These are phyloP conservation scores for Ophiostoma angusticollis DNA, from an alignment of 2,329 filamentous ascomycete genomes.

Conservation along the genomic window DNA sequence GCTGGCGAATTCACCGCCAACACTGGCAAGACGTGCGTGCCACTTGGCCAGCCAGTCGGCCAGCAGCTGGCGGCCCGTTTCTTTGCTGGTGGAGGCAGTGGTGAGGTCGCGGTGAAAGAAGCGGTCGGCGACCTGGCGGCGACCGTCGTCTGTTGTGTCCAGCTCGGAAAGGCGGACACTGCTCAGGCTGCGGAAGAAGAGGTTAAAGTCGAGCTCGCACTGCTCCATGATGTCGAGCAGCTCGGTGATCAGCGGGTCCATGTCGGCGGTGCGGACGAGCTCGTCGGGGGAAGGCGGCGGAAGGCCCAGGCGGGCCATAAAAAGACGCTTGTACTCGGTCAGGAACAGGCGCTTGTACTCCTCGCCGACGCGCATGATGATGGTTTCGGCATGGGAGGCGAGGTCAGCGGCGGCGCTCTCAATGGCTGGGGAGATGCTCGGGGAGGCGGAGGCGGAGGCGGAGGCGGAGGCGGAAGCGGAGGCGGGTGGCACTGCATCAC, in stretches of 20 bases:
- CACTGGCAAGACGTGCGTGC: constrained; percentile 54
- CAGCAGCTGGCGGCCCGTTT: constrained; percentile 52
- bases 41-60: constrained; percentile 73
- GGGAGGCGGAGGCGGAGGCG: not conserved
- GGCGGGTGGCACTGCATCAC: not conserved
- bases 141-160: constrained; percentile 47
- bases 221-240: constrained; percentile 70
- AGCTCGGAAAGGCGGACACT: constrained; percentile 49
- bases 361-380: constrained; percentile 70
- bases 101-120: constrained; percentile 75
- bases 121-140: constrained; percentile 49
- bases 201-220: constrained; percentile 81
- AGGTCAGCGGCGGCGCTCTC: constrained; percentile 58
- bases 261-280: constrained; percentile 56
- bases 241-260: constrained; percentile 69
- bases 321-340: constrained; percentile 75
- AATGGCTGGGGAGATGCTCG: constrained; percentile 34
- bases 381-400: constrained; percentile 64
- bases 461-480: not conserved
- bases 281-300: not conserved
- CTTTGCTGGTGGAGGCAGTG: constrained; percentile 40
- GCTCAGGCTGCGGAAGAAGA: constrained; percentile 77
- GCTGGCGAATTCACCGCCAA: constrained; percentile 25
- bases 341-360: constrained; percentile 85
- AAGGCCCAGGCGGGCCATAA: constrained; percentile 69